Evolutionary conservation across 129 eudicot species (phyloP), one percentile per base, ranked within the genome.

Genomic region (Artemisia tridentata): DNA sequence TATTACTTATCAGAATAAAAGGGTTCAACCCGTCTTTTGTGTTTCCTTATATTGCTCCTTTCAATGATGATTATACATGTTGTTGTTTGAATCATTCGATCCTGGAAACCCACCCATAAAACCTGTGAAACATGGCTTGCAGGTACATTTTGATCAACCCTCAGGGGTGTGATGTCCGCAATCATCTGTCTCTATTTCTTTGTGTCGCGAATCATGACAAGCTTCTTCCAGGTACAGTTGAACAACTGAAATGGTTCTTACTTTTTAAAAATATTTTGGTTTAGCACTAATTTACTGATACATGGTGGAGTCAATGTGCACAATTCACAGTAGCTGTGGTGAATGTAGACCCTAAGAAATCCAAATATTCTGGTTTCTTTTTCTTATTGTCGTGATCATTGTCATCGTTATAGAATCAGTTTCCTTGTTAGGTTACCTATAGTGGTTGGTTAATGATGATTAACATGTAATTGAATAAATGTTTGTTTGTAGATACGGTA

Each of bases 261-360:
- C 12, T 43, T 21, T 25, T n/a, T 19, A 7, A 3, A 9, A 10
- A 31, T 11, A 47, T 12, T 48, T n/a, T 48, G 8, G 38, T 2
- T 2, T 27, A 23, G 15, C 16, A 9, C 16, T 38, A 27, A 13
- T 52, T 63, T 34, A 16, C 63, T 57, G 21, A 73, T 65, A 49
- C 77, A 92, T 92, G 98, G 20, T 92, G 98, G 95, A 86, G 90
- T 79, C 98, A 89, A 77, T 87, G 81, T 82, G 98, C 96, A 0
- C 98, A 92, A 58, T 92, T 92, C 80, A 92, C 96, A 14, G 85
- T 92, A 50, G 86, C 98, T 70, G 84, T 92, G 54, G 96, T 89
- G 81, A 92, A 92, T 64, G 89, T 85, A 60, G 95, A 85, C 80
- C 95, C 92, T 7, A 92, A 85, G 70, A 89, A 87, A 74, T 83